These are phyloP conservation scores for Cryptomeria japonica DNA, from an alignment of 75 land plant genomes.

Conservation along the genomic window DNA sequence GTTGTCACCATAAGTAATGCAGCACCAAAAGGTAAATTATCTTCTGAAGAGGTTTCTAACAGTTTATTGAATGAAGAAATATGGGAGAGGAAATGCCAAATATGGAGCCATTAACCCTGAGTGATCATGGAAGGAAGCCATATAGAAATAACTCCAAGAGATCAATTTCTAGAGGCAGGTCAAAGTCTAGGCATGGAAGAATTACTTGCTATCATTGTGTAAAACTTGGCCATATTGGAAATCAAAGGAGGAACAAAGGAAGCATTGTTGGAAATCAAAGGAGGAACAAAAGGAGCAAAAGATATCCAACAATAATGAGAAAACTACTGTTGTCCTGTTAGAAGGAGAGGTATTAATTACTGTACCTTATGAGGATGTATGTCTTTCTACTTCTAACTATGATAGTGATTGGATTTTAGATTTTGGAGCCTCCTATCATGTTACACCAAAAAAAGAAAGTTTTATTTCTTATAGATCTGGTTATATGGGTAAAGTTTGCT, in stretches of 20 bases:
- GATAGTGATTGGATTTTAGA: not conserved
- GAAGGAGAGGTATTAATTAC: not conserved
- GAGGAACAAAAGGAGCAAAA: not conserved
- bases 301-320: not conserved
- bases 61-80: not conserved
- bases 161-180: no score
- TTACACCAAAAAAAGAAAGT: not conserved
- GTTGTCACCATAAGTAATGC: no score
- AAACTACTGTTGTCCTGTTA: not conserved
- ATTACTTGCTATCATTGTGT: no score
- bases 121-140: no score
- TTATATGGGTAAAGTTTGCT: no score
- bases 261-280: not conserved
- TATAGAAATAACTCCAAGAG: no score
- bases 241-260: no score
- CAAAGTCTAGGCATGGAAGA: no score
- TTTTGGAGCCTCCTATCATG: not conserved
- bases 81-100: no score
- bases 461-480: not conserved
- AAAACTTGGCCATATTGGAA: no score
- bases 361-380: not conserved
- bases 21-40: not conserved
- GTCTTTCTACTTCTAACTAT: not conserved
- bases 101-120: no score
- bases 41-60: not conserved